Conservation (phyloP, 768 basidiomycete genomes). For the Thelephora ganbajun region DNA sequence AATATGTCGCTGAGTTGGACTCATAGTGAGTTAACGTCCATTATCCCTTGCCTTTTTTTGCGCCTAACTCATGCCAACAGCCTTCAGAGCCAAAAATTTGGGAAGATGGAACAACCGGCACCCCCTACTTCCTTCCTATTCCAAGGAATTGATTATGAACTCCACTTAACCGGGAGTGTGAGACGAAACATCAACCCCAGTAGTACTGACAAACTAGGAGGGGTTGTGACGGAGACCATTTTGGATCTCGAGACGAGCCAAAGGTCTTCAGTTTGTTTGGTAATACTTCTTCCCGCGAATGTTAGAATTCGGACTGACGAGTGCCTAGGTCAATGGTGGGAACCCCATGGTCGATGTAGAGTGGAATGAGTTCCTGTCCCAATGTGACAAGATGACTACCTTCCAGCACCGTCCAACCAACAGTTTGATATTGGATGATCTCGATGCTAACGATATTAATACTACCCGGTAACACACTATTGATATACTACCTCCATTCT, state of each 20-base stretch:
- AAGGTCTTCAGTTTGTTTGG: slow-evolving; percentile 39
- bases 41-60: slow-evolving; percentile 1
- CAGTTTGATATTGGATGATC: not conserved
- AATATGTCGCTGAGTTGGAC: slow-evolving; percentile 26
- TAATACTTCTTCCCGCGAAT: slow-evolving; percentile 11
- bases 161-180: slow-evolving; percentile 33
- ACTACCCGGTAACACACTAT: slow-evolving; percentile 4
- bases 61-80: slow-evolving; percentile 15
- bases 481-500: not conserved
- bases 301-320: not conserved
- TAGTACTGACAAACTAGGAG: slow-evolving; percentile 1
- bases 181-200: slow-evolving; percentile 25
- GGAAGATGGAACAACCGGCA: slow-evolving; percentile 24
- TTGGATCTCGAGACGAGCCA: slow-evolving; percentile 42
- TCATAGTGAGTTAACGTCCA: slow-evolving; percentile 26
- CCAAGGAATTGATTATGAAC: slow-evolving; percentile 26
- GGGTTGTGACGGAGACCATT: slow-evolving; percentile 29
- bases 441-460: not conserved
- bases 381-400: slow-evolving; percentile 30
- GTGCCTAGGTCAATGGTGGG: slow-evolving; percentile 30
- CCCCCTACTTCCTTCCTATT: slow-evolving; percentile 30
- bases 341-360: slow-evolving; percentile 20
- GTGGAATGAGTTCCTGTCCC: slow-evolving; percentile 32
- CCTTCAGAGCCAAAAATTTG: slow-evolving; percentile 15
- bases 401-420: slow-evolving; percentile 8